A percentile compares a stretch with the other conserved stretches of the same genome.
These are phyloP conservation scores for Peronosclerospora sorghi DNA, from an alignment of 352 stramenopile species.

Conservation along the genomic window DNA sequence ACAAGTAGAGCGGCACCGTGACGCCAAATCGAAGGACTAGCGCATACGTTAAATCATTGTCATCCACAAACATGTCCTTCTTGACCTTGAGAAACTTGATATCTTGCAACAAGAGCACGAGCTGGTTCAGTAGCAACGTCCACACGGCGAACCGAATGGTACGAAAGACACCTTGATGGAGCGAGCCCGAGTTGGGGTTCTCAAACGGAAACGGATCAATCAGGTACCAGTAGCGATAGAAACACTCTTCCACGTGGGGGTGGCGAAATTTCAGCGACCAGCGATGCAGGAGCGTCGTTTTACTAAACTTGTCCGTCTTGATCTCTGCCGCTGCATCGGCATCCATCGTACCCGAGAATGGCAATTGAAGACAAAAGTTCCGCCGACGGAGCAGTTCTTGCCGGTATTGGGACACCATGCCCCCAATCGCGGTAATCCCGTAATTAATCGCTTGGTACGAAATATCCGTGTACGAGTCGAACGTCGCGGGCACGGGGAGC, in stretches of 20 bases:
- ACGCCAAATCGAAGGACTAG: conserved; percentile 56
- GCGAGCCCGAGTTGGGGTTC: conserved; percentile 64
- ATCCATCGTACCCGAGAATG: conserved; percentile 62
- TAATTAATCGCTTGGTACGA: conserved; percentile 81
- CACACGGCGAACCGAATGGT: conserved; percentile 69
- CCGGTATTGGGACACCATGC: conserved; percentile 80
- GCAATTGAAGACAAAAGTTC: conserved; percentile 69
- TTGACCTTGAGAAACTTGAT: conserved; percentile 71
- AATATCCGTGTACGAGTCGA: conserved; percentile 64
- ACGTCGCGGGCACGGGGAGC: conserved; percentile 23
- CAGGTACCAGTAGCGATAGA: conserved; percentile 81
- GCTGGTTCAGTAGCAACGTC: conserved; percentile 56
- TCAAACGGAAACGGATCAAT: conserved; percentile 79
- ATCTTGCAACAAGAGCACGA: conserved; percentile 65
- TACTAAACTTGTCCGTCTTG: conserved; percentile 63
- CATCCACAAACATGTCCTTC: conserved; percentile 35
- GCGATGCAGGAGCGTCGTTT: conserved; percentile 47
- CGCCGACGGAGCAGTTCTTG: conserved; percentile 60
- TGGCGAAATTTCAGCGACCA: conserved; percentile 67
- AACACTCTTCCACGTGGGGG: conserved; percentile 63
- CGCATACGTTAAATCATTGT: conserved; percentile 44
- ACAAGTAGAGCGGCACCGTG: conserved; percentile 63
- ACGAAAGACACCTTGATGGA: conserved; percentile 60
- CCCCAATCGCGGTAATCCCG: conserved; percentile 62
- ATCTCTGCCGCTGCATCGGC: conserved; percentile 48